Percentiles rank a stretch among this genome's conserved stretches.
Evolutionary conservation across 768 basidiomycete genomes (phyloP).

Genomic region (Termitomyces sp.): DNA sequence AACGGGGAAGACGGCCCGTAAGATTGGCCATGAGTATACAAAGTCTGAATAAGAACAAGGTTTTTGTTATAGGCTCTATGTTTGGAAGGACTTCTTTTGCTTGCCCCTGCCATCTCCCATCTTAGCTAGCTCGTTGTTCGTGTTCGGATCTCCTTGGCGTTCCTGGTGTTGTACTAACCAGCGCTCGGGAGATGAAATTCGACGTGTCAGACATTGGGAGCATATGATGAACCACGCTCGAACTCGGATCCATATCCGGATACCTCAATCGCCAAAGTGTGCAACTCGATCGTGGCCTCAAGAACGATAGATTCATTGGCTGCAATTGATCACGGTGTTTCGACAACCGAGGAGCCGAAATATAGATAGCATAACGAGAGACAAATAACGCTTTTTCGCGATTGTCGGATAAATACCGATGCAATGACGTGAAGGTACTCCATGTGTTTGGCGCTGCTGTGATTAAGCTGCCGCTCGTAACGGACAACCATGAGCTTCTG

Average conservation of each 20-base stretch:
- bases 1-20: conserved; percentile 1
- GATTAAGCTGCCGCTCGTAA: neutral
- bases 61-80: neutral
- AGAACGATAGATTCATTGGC: no score
- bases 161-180: neutral
- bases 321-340: conserved; percentile 4
- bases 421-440: conserved; percentile 3
- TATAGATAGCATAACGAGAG: no score
- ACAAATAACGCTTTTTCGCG: neutral
- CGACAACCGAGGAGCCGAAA: conserved; percentile 5
- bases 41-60: conserved; percentile 2
- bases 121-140: neutral
- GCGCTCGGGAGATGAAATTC: no score
- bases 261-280: no score
- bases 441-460: neutral
- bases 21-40: neutral
- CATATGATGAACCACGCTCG: no score
- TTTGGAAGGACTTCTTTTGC: neutral
- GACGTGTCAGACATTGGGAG: no score
- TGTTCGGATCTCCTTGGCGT: neutral
- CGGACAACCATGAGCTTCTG: neutral
- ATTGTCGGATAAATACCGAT: neutral
- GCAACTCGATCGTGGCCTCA: no score
- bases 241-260: no score
- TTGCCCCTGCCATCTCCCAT: neutral